Evolutionary conservation across 169 alveolate genomes (phyloP), one percentile per base, ranked within the genome.

Genomic region (Cryptosporidium sp.): DNA sequence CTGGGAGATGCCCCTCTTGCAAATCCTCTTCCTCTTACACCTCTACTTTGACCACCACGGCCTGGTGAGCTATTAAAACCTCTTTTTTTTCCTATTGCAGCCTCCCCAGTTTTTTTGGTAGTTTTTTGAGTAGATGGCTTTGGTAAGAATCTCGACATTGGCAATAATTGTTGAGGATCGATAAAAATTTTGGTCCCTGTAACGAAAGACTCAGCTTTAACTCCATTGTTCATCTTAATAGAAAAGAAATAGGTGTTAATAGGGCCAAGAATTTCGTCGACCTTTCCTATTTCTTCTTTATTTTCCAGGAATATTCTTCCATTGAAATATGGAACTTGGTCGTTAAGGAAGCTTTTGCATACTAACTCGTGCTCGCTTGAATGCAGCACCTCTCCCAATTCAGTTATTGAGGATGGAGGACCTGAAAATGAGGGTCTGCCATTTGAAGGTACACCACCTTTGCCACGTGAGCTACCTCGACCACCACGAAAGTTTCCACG

Each of bases 241-340:
- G 98, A 95, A 93, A 95, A 96, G 85, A 84, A 94, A 56, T 62
- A 91, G n/a, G 65, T 37, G 75, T 95, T 95, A 53, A 96, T 94
- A 18, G 98, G 99, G 5, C 99, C 99, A 62, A 97, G 93, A 29
- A 97, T 96, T 85, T 97, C 99, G 84, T 97, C 99, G 14, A 97
- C 97, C 89, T 95, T 96, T 26, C 99, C 99, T 75, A 97, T 95
- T 91, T 97, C 98, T 70, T 96, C 96, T 85, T 97, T 97, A 91
- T 97, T 96, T 70, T 95, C 97, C 48, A 97, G 94, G 92, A 97
- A 97, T 67, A 97, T 95, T 3, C 98, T 94, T n/a, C 98, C 98
- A 84, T 96, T 96, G 92, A 96, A 97, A 92, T 97, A 97, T 65
- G 99, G 99, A 42, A 97, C 99, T 73, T 93, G 92, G 39, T 93